phyloP scores from a whole-genome alignment of 2,329 filamentous ascomycete species.

The Arthrocladium fulminans region DNA sequence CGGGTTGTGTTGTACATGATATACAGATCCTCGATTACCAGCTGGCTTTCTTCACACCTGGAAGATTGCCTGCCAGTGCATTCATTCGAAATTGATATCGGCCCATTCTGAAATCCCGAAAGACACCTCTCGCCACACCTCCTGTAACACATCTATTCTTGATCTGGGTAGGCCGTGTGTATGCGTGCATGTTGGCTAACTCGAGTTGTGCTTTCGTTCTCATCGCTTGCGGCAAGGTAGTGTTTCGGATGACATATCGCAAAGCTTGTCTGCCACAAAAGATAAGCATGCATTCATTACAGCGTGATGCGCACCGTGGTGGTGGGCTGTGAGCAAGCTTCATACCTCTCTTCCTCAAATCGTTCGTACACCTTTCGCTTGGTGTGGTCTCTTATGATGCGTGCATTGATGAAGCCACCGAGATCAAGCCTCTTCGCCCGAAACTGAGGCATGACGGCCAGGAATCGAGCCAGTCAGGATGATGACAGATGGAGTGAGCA shows the following conservation, averaged over 20 bases:
- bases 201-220: slow-evolving; percentile 90
- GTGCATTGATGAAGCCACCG: slow-evolving; percentile 76
- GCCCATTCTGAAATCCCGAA: slow-evolving; percentile 85
- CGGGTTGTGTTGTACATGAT: background rate
- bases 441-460: slow-evolving; percentile 67
- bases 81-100: slow-evolving; percentile 88
- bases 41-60: slow-evolving; percentile 90
- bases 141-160: slow-evolving; percentile 87
- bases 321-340: background rate
- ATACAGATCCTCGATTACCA: slow-evolving; percentile 56
- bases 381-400: slow-evolving; percentile 84
- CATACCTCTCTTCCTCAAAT: slow-evolving; percentile 77
- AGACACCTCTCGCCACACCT: slow-evolving; percentile 81
- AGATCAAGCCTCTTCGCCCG: slow-evolving; percentile 83
- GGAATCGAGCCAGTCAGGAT: background rate
- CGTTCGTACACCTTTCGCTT: slow-evolving; percentile 90
- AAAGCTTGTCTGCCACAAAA: slow-evolving; percentile 66
- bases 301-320: background rate
- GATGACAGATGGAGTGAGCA: background rate
- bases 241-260: slow-evolving; percentile 89
- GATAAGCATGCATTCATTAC: background rate
- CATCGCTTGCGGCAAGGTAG: slow-evolving; percentile 67
- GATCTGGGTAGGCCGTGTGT: slow-evolving; percentile 88
- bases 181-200: slow-evolving; percentile 89
- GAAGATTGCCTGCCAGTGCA: slow-evolving; percentile 73